phyloP scores from a whole-genome alignment of 306 rosid species.

The Lathyrus sativus region DNA sequence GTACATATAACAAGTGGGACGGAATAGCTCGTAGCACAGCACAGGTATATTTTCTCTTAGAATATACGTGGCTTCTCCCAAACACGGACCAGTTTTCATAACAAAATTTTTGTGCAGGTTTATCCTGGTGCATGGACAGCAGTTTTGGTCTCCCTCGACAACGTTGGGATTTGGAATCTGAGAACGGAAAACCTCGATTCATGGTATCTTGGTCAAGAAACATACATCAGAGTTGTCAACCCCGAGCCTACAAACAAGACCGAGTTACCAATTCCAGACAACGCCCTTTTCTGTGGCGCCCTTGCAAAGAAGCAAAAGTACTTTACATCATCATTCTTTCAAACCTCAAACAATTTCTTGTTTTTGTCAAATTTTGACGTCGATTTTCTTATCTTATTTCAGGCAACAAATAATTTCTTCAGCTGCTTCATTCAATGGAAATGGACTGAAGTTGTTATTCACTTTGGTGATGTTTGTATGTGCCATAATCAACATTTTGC shows the following conservation, averaged over 20 bases:
- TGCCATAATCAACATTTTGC: constrained; percentile 43
- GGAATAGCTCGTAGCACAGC: constrained; percentile 89
- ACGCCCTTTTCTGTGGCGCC: constrained; percentile 82
- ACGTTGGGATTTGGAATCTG: constrained; percentile 91
- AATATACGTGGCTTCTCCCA: constrained; percentile 1
- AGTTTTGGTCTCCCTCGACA: constrained; percentile 84
- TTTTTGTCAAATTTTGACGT: constrained; percentile 20
- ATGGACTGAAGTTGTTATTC: constrained; percentile 46
- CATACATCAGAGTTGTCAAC: constrained; percentile 78
- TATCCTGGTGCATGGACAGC: constrained; percentile 98
- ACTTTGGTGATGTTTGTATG: constrained; percentile 46
- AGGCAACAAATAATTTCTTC: constrained; percentile 71
- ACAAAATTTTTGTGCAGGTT: constrained; percentile 53
- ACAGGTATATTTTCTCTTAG: constrained; percentile 57
- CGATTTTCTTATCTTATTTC: constrained; percentile 24
- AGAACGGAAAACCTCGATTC: constrained; percentile 93
- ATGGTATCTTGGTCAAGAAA: constrained; percentile 98
- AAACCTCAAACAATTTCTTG: no score
- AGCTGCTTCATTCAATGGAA: constrained; percentile 44
- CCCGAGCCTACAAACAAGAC: constrained; percentile 90
- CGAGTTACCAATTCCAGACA: constrained; percentile 82
- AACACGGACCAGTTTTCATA: constrained; percentile 1
- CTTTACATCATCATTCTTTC: constrained; percentile 26
- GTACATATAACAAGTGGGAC: constrained; percentile 97
- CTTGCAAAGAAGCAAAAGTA: constrained; percentile 75